Percentiles rank a stretch among this genome's conserved stretches.
These are phyloP conservation scores for Daldinia bambusicola DNA, from an alignment of 495 filamentous ascomycete species.

Conservation along the genomic window DNA sequence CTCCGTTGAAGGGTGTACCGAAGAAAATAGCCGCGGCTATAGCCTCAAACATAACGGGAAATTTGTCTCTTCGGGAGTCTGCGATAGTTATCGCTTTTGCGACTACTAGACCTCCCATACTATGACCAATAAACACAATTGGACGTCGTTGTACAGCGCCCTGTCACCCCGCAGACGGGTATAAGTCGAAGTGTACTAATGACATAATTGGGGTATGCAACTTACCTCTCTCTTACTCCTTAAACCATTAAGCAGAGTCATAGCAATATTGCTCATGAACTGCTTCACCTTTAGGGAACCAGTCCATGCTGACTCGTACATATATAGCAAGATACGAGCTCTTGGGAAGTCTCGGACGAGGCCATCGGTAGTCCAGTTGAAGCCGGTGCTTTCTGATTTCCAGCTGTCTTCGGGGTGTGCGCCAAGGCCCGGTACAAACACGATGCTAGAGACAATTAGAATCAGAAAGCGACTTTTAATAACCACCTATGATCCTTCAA, in stretches of 20 bases:
- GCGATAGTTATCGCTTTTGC: constrained; percentile 52
- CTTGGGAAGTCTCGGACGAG: constrained; percentile 47
- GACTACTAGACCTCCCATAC: constrained; percentile 72
- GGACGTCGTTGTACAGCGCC: constrained; percentile 62
- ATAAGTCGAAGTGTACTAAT: background rate
- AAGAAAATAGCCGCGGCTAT: constrained; percentile 51
- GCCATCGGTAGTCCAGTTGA: constrained; percentile 65
- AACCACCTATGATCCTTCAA: background rate
- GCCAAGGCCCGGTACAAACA: constrained; percentile 73
- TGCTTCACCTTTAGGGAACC: constrained; percentile 50
- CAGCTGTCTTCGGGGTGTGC: constrained; percentile 70
- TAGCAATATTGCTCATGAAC: constrained; percentile 48
- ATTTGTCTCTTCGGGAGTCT: constrained; percentile 45
- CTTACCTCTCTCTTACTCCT: constrained; percentile 44
- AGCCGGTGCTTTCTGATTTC: constrained; percentile 62
- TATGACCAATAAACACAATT: constrained; percentile 74
- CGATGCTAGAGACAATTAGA: constrained; percentile 52
- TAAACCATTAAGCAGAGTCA: constrained; percentile 45
- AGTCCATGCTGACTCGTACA: constrained; percentile 49
- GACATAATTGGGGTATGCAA: background rate
- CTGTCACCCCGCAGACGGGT: constrained; percentile 30
- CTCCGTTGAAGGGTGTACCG: constrained; percentile 52
- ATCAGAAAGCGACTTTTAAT: background rate
- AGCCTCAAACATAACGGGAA: constrained; percentile 50
- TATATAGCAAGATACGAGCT: constrained; percentile 47